Percentiles rank a stretch among this genome's conserved stretches.
These are phyloP conservation scores for Ogataea paraovalis DNA, from an alignment of 805 yeast species.

Conservation along the genomic window DNA sequence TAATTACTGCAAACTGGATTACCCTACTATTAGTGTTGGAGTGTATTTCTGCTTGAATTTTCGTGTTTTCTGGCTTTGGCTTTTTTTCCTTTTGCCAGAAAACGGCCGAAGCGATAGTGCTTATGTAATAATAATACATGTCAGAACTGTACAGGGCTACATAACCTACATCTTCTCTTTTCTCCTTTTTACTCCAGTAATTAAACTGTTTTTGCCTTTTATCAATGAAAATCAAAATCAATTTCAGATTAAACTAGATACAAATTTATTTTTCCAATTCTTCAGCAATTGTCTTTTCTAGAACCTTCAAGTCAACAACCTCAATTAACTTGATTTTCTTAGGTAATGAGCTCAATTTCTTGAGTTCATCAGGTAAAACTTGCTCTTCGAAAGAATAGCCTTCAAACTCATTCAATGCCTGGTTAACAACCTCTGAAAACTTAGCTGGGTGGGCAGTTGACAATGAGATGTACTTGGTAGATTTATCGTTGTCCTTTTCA, in stretches of 20 bases:
- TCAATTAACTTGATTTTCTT: conserved; percentile 72
- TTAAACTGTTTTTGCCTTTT: too few relatives aligned
- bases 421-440: conserved; percentile 92
- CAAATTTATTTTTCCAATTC: conserved; percentile 50
- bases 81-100: not conserved
- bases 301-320: conserved; percentile 65
- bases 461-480: conserved; percentile 61
- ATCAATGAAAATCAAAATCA: not conserved
- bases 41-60: too few relatives aligned
- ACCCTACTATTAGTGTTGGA: too few relatives aligned
- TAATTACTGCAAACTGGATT: too few relatives aligned
- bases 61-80: not conserved
- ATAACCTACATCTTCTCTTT: conserved; percentile 11
- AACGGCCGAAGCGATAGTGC: too few relatives aligned
- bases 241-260: conserved; percentile 2
- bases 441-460: conserved; percentile 99
- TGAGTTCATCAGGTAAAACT: conserved; percentile 86
- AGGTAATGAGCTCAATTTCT: conserved; percentile 62
- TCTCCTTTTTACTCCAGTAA: too few relatives aligned
- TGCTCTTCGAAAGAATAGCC: conserved; percentile 84
- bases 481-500: conserved; percentile 35
- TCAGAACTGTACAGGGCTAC: too few relatives aligned
- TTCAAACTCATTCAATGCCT: conserved; percentile 59
- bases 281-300: conserved; percentile 72
- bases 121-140: too few relatives aligned